Evolutionary conservation across 345 rosid genomes (phyloP).

Genomic region (Reutealis trisperma): DNA sequence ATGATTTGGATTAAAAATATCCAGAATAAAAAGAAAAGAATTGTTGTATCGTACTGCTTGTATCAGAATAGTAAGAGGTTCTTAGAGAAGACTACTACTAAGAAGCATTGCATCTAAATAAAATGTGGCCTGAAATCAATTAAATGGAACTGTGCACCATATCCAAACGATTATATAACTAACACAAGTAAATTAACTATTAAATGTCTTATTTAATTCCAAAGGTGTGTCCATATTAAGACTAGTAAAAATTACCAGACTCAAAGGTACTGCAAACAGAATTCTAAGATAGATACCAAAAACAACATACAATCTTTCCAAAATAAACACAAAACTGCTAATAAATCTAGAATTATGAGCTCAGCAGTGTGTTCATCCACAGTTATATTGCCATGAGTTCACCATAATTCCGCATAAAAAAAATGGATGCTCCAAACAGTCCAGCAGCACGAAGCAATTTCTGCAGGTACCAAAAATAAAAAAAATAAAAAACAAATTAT

Average conservation of each 20-base stretch:
- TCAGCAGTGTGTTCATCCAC: neutral
- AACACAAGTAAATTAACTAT: neutral
- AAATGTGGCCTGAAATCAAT: no score
- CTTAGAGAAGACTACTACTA: no score
- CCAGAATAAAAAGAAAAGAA: no score
- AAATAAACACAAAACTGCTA: neutral
- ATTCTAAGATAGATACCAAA: neutral
- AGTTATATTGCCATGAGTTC: conserved; percentile 77
- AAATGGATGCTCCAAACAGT: conserved; percentile 69
- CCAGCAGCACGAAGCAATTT: conserved; percentile 75
- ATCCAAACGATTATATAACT: neutral
- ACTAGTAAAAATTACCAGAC: neutral
- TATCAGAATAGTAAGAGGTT: no score
- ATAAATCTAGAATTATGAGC: neutral
- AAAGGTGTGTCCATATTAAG: neutral
- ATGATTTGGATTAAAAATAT: no score
- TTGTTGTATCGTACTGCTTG: no score
- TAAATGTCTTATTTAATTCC: neutral
- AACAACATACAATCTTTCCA: neutral
- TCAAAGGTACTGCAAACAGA: neutral
- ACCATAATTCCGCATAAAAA: conserved; percentile 85
- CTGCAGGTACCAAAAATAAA: conserved; percentile 43
- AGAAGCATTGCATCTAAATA: no score
- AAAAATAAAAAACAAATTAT: neutral
- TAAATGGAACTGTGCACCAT: neutral